Base-by-base conservation (phyloP, 2,329 filamentous ascomycete genomes). In the Claviceps africana region DNA sequence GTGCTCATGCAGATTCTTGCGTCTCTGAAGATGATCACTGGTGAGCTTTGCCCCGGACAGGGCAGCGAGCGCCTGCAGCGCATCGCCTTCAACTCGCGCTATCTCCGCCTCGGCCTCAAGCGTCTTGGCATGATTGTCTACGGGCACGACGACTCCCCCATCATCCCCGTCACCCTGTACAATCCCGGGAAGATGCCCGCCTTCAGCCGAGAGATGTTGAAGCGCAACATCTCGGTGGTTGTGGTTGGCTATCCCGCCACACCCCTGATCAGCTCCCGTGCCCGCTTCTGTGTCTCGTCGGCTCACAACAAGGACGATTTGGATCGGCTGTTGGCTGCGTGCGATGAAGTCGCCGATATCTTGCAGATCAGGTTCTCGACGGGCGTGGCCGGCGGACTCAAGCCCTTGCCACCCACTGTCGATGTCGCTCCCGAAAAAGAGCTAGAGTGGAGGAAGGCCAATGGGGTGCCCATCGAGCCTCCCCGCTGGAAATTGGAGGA, bases 141-240 rank as follows among this genome's bases (percentile, higher is more conserved):
- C 65, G 93, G 93, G 56, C 90, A 97, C 67, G 93, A 98, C 64
- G 93, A 98, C 71, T 96, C 90, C 5, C 93, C 93, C 53, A 97
- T 98, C 61, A 89, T 98, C 60, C 93, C 93, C 51, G 70, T 98
- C 59, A 79, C 95, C 63, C 82, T 98, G 30, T 98, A 96, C 76
- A 88, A 97, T 71, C 93, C 93, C n/a, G 93, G 88, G 62, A 98
- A 98, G 73, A 96, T 98, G 77, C 87, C 91, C 4, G 91, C 93
- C 54, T 98, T 98, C 70, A 96, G 89, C 48, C 93, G 95, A 66
- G 93, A 97, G 69, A 97, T 98, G 93, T 80, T 97, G 55, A 88
- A 87, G 72, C 88, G 93, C 64, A 97, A 96, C 70, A 97, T 98
- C 60, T 93, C 91, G 0, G 88, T 97, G 50, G 93, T 98, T 40